Evolutionary conservation across 2,329 filamentous ascomycete species (phyloP).

Genomic region (Penicillium rolfsii): DNA sequence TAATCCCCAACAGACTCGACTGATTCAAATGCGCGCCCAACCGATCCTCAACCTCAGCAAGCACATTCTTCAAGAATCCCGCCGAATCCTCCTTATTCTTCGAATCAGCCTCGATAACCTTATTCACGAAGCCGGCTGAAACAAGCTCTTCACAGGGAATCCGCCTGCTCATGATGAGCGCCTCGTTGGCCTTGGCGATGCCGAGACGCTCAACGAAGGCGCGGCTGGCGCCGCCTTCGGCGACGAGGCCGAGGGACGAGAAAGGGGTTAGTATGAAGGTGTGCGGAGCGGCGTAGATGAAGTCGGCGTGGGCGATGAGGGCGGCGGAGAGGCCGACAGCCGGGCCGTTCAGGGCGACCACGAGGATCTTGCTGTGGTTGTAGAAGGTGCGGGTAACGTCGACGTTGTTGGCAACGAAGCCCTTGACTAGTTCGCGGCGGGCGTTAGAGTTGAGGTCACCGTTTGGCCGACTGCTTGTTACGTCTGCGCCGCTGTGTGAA

Average conservation of each 20-base stretch:
- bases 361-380: constrained; percentile 89
- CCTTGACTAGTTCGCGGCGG: constrained; percentile 65
- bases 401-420: constrained; percentile 83
- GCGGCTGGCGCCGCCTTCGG: constrained; percentile 80
- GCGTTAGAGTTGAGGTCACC: constrained; percentile 45
- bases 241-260: constrained; percentile 82
- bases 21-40: constrained; percentile 79
- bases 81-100: constrained; percentile 64
- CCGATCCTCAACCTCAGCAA: constrained; percentile 78
- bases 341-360: constrained; percentile 89
- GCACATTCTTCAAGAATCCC: constrained; percentile 71
- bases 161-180: constrained; percentile 83
- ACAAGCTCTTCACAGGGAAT: constrained; percentile 75
- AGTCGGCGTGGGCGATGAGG: constrained; percentile 81
- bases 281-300: constrained; percentile 82
- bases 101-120: constrained; percentile 66
- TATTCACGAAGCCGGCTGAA: constrained; percentile 80
- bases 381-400: constrained; percentile 90
- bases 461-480: constrained; percentile 59
- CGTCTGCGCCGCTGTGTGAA: constrained; percentile 72
- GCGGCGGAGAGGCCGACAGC: constrained; percentile 87
- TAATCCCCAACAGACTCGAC: constrained; percentile 79
- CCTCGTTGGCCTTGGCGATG: constrained; percentile 82
- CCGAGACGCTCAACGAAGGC: constrained; percentile 82
- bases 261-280: constrained; percentile 91